Percentiles rank a stretch among this genome's conserved stretches.
phyloP scores from a whole-genome alignment of 306 rosid species.

The Herpetospermum pedunculosum region DNA sequence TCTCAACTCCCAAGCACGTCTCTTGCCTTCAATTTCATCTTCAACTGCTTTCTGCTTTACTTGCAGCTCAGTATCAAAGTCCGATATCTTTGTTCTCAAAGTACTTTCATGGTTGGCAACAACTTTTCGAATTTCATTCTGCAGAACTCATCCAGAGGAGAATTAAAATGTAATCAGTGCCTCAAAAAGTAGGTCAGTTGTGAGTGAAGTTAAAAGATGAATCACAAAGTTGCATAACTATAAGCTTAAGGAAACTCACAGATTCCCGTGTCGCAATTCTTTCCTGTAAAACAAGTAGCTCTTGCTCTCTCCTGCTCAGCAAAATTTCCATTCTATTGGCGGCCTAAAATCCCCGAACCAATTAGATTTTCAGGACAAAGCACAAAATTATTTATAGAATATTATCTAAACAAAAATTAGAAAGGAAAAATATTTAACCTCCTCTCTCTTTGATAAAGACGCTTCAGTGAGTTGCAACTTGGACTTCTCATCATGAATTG shows the following conservation, averaged over 20 bases:
- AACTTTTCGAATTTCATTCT: conserved; percentile 60
- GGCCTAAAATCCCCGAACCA: conserved; percentile 31
- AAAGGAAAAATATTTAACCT: conserved; percentile 32
- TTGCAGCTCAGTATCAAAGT: conserved; percentile 67
- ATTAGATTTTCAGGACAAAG: conserved; percentile 13
- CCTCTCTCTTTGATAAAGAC: conserved; percentile 44
- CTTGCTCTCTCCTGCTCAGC: conserved; percentile 60
- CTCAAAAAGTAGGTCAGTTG: not conserved
- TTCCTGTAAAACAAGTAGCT: conserved; percentile 45
- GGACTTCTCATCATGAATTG: conserved; percentile 47
- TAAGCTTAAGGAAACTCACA: conserved; percentile 34
- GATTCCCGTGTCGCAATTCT: conserved; percentile 58
- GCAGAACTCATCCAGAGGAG: conserved; percentile 21
- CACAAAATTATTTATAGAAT: conserved; percentile 3
- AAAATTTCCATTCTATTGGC: conserved; percentile 38
- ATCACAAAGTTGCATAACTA: not conserved
- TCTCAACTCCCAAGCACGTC: conserved; percentile 94
- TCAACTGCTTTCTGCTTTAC: conserved; percentile 47
- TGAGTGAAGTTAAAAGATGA: not conserved
- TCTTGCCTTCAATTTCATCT: conserved; percentile 67
- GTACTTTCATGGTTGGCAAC: conserved; percentile 51
- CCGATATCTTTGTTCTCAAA: conserved; percentile 39
- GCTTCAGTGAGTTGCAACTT: conserved; percentile 44
- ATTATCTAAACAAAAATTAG: conserved; percentile 6
- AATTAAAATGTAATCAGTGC: not conserved